Percentiles rank a stretch among this genome's conserved stretches.
Conservation (phyloP, 257 asterid genomes). For the Nicotiana paniculata region DNA sequence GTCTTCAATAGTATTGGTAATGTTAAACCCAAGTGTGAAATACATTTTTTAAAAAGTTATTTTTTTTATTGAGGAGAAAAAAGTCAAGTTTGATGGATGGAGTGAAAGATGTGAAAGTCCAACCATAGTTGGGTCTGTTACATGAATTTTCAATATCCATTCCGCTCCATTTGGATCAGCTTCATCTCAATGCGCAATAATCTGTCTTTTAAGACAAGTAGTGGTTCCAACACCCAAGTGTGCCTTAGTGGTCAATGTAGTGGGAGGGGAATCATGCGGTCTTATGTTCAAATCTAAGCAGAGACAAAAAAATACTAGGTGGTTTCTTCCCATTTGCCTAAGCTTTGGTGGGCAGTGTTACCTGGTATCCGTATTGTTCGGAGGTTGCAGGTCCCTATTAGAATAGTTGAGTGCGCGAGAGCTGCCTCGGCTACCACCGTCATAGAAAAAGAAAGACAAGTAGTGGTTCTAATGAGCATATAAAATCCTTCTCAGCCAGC, state of each 20-base stretch:
- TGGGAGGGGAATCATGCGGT: too few species aligned
- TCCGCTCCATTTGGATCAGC: neutral
- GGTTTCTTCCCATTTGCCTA: too few species aligned
- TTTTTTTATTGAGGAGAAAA: neutral
- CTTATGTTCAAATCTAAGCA: too few species aligned
- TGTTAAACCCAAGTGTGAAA: neutral
- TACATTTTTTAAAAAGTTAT: neutral
- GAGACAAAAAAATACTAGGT: too few species aligned
- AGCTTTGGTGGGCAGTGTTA: too few species aligned
- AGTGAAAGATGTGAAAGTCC: neutral
- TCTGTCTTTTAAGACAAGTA: neutral
- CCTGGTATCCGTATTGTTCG: too few species aligned
- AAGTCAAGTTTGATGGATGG: neutral
- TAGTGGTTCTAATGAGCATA: neutral
- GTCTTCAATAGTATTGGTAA: neutral
- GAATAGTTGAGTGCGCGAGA: too few species aligned
- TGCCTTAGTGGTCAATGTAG: too few species aligned
- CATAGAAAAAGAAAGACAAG: neutral
- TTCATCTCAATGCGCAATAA: neutral
- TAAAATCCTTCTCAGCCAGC: neutral
- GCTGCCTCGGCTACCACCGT: too few species aligned
- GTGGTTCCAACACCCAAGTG: neutral
- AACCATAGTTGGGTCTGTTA: neutral
- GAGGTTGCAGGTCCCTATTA: too few species aligned
- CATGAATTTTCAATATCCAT: neutral